phyloP scores from a whole-genome alignment of 2,329 filamentous ascomycete species.

The Dothidotthia symphoricarpi region DNA sequence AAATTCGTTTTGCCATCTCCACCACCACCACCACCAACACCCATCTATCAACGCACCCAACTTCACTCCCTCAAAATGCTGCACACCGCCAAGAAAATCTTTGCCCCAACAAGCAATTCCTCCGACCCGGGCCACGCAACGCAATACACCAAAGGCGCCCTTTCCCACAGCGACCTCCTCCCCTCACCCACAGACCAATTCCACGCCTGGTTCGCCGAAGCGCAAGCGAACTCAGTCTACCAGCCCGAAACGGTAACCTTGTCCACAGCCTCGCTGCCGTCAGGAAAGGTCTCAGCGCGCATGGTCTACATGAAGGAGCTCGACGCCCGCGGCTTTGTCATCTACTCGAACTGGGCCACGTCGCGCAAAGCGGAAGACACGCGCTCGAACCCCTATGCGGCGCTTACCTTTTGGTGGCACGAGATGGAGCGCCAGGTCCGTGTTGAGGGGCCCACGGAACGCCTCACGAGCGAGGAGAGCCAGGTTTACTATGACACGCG shows the following conservation, averaged over 20 bases:
- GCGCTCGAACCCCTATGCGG: slow-evolving; percentile 70
- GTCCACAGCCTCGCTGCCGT: slow-evolving; percentile 79
- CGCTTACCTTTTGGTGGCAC: slow-evolving; percentile 89
- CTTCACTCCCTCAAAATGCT: slow-evolving; percentile 28
- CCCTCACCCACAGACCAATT: slow-evolving; percentile 77
- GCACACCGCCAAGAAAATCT: slow-evolving; percentile 44
- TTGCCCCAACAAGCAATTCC: slow-evolving; percentile 61
- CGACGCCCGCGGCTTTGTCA: slow-evolving; percentile 76
- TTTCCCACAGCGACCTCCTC: slow-evolving; percentile 61
- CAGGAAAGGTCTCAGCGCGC: slow-evolving; percentile 78
- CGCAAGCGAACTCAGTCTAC: slow-evolving; percentile 59
- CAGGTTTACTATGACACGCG: slow-evolving; percentile 63
- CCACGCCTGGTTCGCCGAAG: slow-evolving; percentile 80
- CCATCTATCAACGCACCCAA: background rate
- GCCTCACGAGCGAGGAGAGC: slow-evolving; percentile 69
- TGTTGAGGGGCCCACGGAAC: slow-evolving; percentile 73
- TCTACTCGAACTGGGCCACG: slow-evolving; percentile 91
- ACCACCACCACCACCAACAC: background rate
- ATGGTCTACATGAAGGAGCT: slow-evolving; percentile 96
- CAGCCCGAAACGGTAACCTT: slow-evolving; percentile 89
- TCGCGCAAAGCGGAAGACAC: slow-evolving; percentile 68
- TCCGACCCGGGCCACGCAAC: slow-evolving; percentile 62
- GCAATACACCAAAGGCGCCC: slow-evolving; percentile 69
- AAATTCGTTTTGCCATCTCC: background rate
- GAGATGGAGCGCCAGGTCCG: slow-evolving; percentile 83